These are phyloP conservation scores for Exophiala bonariae DNA, from an alignment of 2,329 filamentous ascomycete species.

Conservation along the genomic window DNA sequence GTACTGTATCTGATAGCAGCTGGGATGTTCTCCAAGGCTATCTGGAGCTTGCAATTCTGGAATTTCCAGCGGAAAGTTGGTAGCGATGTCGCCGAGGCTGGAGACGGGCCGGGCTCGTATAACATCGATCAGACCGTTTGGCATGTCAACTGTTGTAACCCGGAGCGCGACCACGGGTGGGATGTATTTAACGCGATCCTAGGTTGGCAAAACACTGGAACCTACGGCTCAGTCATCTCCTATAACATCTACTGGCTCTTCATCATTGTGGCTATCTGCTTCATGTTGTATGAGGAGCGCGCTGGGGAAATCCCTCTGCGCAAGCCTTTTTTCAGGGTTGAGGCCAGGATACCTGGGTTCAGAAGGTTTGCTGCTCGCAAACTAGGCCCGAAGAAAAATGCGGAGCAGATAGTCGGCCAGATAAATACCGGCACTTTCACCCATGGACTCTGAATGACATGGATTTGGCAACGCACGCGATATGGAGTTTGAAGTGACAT, in stretches of 20 bases:
- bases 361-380: no score
- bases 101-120: slow-evolving; percentile 72
- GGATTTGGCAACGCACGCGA: no score
- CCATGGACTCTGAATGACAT: no score
- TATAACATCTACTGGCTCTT: slow-evolving; percentile 87
- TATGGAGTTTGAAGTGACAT: no score
- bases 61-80: slow-evolving; percentile 62
- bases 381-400: no score
- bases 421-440: no score
- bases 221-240: slow-evolving; percentile 80
- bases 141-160: slow-evolving; percentile 84
- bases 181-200: slow-evolving; percentile 83
- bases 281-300: slow-evolving; percentile 66
- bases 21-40: slow-evolving; percentile 73
- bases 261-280: slow-evolving; percentile 64
- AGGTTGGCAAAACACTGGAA: slow-evolving; percentile 86
- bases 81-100: slow-evolving; percentile 60
- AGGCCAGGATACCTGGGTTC: no score
- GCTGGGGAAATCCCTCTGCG: slow-evolving; percentile 21
- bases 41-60: slow-evolving; percentile 75
- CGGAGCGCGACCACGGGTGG: slow-evolving; percentile 73
- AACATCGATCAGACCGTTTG: slow-evolving; percentile 76
- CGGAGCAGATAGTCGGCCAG: no score
- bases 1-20: slow-evolving; percentile 82
- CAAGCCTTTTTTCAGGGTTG: no score